A percentile compares a stretch with the other conserved stretches of the same genome.
Conservation (phyloP, 257 asterid species). For the Salvia miltiorrhiza region DNA sequence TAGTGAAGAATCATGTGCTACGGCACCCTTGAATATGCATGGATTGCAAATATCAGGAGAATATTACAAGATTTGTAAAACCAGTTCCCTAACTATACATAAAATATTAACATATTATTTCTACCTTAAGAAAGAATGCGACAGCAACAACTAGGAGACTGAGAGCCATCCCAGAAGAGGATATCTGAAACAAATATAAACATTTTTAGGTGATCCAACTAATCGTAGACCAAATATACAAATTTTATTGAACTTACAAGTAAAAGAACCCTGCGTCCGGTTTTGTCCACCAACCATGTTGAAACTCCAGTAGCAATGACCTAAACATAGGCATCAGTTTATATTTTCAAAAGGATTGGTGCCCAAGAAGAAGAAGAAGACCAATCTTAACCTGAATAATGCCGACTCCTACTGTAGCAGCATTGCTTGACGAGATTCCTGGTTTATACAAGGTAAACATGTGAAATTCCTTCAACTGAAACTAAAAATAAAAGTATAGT, state of each 20-base stretch:
- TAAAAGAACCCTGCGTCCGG: constrained; percentile 86
- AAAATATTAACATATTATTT: neutral
- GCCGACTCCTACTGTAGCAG: constrained; percentile 82
- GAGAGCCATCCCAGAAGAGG: constrained; percentile 78
- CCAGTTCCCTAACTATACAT: neutral
- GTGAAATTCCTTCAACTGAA: constrained; percentile 14
- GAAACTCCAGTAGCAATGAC: constrained; percentile 86
- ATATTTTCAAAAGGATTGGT: constrained; percentile 1
- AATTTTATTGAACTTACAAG: constrained; percentile 43
- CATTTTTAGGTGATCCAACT: constrained; percentile 15
- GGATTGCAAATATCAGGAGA: neutral
- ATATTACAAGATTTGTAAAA: neutral
- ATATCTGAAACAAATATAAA: constrained; percentile 44
- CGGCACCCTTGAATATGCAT: constrained; percentile 42
- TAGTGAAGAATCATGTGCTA: constrained; percentile 42
- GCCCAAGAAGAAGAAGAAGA: neutral
- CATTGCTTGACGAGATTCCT: constrained; percentile 82
- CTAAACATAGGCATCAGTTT: constrained; percentile 33
- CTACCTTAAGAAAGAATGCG: constrained; percentile 79
- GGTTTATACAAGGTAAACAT: constrained; percentile 27
- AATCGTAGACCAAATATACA: neutral
- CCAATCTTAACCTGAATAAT: constrained; percentile 62
- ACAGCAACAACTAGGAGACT: constrained; percentile 75
- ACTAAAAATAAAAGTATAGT: neutral
- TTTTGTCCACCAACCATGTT: constrained; percentile 84